Evolutionary conservation across 2,329 filamentous ascomycete species (phyloP).

Genomic region (Sclerotinia minor): DNA sequence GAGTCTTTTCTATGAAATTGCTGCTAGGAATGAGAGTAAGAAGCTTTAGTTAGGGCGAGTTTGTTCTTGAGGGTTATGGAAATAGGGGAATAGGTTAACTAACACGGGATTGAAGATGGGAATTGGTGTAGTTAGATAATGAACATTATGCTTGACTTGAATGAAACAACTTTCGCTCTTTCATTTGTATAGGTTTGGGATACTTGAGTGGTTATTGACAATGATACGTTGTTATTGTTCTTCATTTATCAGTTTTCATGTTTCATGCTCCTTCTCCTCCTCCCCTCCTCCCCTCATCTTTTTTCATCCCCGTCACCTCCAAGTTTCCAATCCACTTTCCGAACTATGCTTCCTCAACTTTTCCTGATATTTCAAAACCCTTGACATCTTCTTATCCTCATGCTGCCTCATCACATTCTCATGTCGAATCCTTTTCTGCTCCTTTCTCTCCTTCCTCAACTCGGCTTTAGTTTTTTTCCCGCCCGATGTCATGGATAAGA

Average conservation of each 20-base stretch:
- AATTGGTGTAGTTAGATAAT: background rate
- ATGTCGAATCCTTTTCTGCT: no score
- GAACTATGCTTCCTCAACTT: background rate
- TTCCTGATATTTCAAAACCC: background rate
- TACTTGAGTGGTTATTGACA: no score
- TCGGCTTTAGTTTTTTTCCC: background rate
- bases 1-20: slow-evolving; percentile 51
- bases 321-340: background rate
- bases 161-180: background rate
- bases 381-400: background rate
- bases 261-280: no score
- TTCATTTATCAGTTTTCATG: background rate
- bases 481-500: no score
- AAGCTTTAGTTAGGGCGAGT: background rate
- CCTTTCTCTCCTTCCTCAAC: background rate
- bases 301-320: background rate
- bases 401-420: no score
- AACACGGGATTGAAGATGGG: background rate
- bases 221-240: background rate
- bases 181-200: background rate
- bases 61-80: background rate
- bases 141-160: background rate
- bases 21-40: slow-evolving; percentile 36
- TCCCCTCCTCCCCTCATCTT: background rate
- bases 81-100: background rate